Evolutionary conservation across 1,284 basidiomycete species (phyloP).

Genomic region (Phaffia rhodozyma): DNA sequence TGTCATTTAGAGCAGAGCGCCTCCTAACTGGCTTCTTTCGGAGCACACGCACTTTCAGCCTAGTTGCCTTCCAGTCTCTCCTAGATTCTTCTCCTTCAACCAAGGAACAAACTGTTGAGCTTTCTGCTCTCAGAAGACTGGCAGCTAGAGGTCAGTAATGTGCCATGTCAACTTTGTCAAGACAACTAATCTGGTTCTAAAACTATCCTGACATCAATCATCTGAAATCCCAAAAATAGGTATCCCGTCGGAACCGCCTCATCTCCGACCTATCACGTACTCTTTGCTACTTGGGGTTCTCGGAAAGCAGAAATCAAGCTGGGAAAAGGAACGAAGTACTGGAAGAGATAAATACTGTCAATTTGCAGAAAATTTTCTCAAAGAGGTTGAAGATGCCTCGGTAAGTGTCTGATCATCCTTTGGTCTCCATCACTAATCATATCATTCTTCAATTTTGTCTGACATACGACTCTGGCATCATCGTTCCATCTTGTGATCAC

Average conservation of each 20-base stretch:
- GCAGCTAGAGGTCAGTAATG: slow-evolving; percentile 28
- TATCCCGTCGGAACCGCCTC: slow-evolving; percentile 31
- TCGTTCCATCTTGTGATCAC: neutral
- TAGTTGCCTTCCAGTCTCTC: slow-evolving; percentile 31
- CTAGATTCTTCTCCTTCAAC: slow-evolving; percentile 28
- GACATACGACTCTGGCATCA: neutral
- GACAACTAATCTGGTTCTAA: neutral
- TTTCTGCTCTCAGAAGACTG: slow-evolving; percentile 27
- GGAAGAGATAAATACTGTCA: slow-evolving; percentile 24
- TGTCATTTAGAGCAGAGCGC: no score
- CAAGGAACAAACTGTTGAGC: slow-evolving; percentile 26
- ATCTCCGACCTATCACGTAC: slow-evolving; percentile 32
- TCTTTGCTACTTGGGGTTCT: slow-evolving; percentile 30
- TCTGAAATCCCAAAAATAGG: slow-evolving; percentile 22
- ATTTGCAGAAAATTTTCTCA: neutral
- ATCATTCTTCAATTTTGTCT: neutral
- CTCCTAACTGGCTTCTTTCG: no score
- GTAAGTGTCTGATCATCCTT: slow-evolving; percentile 1
- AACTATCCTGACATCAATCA: neutral
- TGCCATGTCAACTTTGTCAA: neutral
- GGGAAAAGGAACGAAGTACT: slow-evolving; percentile 23
- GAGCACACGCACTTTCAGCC: slow-evolving; percentile 19
- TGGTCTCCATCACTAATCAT: neutral
- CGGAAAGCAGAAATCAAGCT: slow-evolving; percentile 27
- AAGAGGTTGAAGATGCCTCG: neutral